Conservation (phyloP, 805 yeast genomes). For the Debaryomyces castellii region DNA sequence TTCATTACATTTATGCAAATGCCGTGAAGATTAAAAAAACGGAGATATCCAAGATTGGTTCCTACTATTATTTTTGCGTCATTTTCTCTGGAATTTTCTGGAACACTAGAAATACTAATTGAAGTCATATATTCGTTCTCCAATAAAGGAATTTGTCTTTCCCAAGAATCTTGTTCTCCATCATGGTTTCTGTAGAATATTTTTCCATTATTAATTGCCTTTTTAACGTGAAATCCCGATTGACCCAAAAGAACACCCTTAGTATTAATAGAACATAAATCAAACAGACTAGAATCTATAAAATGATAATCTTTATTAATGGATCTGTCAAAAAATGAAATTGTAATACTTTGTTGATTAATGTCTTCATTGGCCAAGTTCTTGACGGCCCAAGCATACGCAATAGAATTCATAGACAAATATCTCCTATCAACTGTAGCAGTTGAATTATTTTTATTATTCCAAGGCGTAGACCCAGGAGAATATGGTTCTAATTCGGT, state of each 20-base stretch:
- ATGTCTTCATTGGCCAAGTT: slow-evolving; percentile 13
- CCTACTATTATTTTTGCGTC: slow-evolving; percentile 59
- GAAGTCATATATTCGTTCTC: slow-evolving; percentile 64
- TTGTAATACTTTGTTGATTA: slow-evolving; percentile 67
- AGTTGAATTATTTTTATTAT: slow-evolving; percentile 11
- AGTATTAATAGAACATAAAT: slow-evolving; percentile 70
- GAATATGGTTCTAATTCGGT: slow-evolving; percentile 62
- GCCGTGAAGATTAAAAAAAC: slow-evolving; percentile 72
- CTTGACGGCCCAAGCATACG: slow-evolving; percentile 78
- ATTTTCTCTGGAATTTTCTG: slow-evolving; percentile 9
- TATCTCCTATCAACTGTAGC: slow-evolving; percentile 60
- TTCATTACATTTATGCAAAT: slow-evolving; percentile 69
- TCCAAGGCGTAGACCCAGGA: slow-evolving; percentile 78
- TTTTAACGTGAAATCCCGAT: slow-evolving; percentile 25
- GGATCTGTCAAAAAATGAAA: slow-evolving; percentile 80
- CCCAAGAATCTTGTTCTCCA: slow-evolving; percentile 69
- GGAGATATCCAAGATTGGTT: slow-evolving; percentile 71
- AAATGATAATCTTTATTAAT: slow-evolving; percentile 80
- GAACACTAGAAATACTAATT: slow-evolving; percentile 52
- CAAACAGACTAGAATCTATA: slow-evolving; percentile 69
- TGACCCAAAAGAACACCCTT: slow-evolving; percentile 62
- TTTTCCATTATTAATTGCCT: slow-evolving; percentile 32
- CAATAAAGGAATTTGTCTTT: slow-evolving; percentile 52
- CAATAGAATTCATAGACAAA: slow-evolving; percentile 74
- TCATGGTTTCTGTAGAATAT: slow-evolving; percentile 71